phyloP scores from a whole-genome alignment of 139 green algal genomes.

The Coelastrella sp. region DNA sequence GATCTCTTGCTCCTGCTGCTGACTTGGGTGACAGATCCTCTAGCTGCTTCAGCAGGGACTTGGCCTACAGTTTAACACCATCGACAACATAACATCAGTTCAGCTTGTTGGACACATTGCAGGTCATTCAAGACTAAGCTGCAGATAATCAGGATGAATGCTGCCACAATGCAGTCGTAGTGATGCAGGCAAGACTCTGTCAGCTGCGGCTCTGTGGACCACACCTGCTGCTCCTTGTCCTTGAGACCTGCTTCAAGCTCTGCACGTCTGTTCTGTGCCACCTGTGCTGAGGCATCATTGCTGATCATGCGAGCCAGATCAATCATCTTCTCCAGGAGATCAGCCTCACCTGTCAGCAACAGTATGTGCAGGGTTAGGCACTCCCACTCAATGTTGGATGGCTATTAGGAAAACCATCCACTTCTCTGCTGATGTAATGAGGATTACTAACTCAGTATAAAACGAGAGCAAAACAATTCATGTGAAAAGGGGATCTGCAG shows the following conservation, averaged over 20 bases:
- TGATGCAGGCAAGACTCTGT: neutral
- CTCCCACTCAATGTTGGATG: too few relatives aligned
- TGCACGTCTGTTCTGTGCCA: neutral
- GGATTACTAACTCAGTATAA: too few relatives aligned
- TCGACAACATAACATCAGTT: neutral
- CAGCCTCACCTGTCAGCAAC: constrained; percentile 29
- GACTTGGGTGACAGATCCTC: constrained; percentile 36
- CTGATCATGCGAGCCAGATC: constrained; percentile 9
- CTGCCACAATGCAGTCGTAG: neutral
- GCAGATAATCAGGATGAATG: neutral
- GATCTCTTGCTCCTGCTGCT: constrained; percentile 16
- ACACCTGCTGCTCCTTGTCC: neutral
- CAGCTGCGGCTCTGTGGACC: neutral
- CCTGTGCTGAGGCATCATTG: neutral
- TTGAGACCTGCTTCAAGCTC: neutral
- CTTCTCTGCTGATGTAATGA: too few relatives aligned
- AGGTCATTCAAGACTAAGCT: neutral
- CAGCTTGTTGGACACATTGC: neutral
- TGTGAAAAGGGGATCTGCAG: too few relatives aligned
- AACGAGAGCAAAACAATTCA: too few relatives aligned
- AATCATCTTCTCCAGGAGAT: constrained; percentile 2
- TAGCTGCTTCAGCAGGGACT: constrained; percentile 16
- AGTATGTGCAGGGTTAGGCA: neutral
- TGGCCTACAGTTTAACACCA: constrained; percentile 21
- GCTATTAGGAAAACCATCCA: too few relatives aligned